A percentile compares a stretch with the other conserved stretches of the same genome.
phyloP scores from a whole-genome alignment of 345 rosid species.

The Trapa bicornis region DNA sequence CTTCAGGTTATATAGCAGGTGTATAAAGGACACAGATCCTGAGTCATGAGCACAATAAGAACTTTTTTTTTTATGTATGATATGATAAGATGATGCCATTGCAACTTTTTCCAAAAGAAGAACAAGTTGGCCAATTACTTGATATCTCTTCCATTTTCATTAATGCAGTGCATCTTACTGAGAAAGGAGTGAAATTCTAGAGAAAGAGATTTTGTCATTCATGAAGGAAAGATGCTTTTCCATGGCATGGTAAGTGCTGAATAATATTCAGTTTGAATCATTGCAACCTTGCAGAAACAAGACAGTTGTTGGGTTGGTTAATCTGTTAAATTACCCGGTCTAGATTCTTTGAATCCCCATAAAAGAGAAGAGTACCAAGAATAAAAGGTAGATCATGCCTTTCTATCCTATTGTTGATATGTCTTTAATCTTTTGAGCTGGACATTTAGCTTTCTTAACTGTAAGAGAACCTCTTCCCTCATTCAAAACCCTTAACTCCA shows the following conservation, averaged over 20 bases:
- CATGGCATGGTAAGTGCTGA: background rate
- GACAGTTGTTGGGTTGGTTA: conserved; percentile 1
- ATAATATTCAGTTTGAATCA: background rate
- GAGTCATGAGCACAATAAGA: background rate
- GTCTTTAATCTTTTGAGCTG: background rate
- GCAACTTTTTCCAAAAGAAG: background rate
- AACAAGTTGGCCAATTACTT: background rate
- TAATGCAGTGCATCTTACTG: background rate
- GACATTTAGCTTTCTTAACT: background rate
- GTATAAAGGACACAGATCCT: background rate
- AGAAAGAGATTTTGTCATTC: background rate
- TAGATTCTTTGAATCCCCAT: background rate
- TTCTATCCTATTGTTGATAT: background rate
- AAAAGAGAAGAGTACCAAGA: background rate
- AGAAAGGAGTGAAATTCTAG: background rate
- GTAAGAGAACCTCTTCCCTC: background rate
- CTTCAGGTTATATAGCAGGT: background rate
- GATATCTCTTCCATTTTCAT: background rate
- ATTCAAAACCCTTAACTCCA: background rate
- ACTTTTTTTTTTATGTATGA: background rate
- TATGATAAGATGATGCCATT: background rate
- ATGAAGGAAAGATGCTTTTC: background rate
- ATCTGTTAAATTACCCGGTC: background rate
- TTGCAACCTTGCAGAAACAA: background rate
- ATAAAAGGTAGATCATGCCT: background rate